Conservation (phyloP, 2,329 filamentous ascomycete species). For the Hyphodiscus sp. region DNA sequence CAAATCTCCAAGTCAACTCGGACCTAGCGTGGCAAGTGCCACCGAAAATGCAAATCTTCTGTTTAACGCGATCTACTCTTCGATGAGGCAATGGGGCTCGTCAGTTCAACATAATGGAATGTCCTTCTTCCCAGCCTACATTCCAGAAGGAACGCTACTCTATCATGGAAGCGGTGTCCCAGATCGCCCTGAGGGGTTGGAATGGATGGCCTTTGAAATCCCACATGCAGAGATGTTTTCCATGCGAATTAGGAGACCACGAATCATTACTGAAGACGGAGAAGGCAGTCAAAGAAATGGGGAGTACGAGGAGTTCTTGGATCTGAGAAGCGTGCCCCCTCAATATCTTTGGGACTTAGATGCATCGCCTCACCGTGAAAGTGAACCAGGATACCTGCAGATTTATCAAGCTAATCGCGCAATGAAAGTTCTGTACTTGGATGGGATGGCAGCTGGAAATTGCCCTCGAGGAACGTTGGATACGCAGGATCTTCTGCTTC, state of each 20-base stretch:
- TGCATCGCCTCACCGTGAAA: background rate
- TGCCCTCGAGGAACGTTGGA: constrained; percentile 60
- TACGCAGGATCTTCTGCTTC: constrained; percentile 56
- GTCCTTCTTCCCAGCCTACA: constrained; percentile 58
- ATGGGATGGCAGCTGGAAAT: constrained; percentile 65
- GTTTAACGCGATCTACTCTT: constrained; percentile 67
- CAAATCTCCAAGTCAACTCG: background rate
- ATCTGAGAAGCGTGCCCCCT: background rate
- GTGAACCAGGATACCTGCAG: constrained; percentile 52
- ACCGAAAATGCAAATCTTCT: constrained; percentile 52
- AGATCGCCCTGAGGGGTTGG: constrained; percentile 44
- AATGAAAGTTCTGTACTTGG: constrained; percentile 59
- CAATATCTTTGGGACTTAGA: background rate
- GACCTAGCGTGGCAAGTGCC: constrained; percentile 6
- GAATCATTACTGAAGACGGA: too few relatives aligned
- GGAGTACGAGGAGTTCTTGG: too few relatives aligned
- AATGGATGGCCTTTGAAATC: constrained; percentile 73
- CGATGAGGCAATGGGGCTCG: constrained; percentile 68
- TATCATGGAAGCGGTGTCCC: constrained; percentile 55
- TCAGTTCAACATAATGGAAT: constrained; percentile 71
- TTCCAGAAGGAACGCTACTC: constrained; percentile 58
- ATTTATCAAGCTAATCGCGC: constrained; percentile 54
- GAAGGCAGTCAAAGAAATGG: too few relatives aligned
- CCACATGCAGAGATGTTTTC: constrained; percentile 67
- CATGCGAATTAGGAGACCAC: background rate